Base-by-base conservation (phyloP, 2,329 filamentous ascomycete genomes). In the Rasamsonia emersonii region DNA sequence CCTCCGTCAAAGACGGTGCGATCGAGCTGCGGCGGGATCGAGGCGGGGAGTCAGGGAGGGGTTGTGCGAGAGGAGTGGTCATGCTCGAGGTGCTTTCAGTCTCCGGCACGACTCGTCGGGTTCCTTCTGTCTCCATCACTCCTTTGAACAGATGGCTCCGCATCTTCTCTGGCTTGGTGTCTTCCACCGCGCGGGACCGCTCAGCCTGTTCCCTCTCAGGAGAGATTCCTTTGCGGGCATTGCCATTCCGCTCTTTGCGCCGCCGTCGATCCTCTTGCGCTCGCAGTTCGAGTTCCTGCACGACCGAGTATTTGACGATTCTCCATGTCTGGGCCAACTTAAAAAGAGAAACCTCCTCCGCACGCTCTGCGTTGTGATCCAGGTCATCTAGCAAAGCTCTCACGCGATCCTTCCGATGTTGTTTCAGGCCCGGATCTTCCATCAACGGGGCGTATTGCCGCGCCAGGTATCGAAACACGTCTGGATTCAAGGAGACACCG, bases 271-370 rank as follows among this genome's bases (percentile, higher is more conserved):
- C 53, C 31, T 57, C 48, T 31, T 58, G 51, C 6, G 54, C 54
- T 43, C 59, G 61, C 24, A 45, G 38, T 35, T 56, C 56, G 17
- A 75, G 58, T 37, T 73, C 70, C 36, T 67, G 61, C 2, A 65
- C 47, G 32, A 74, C 58, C 16, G 66, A 62, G 34, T 64, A 60
- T 33, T 67, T 68, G 19, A 76, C 51, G 14, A 78, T 64, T 33
- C 65, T 67, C 74, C 74, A 79, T 13, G 71, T 72, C 40, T 77
- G 70, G 18, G 75, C 70, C 27, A 73, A 54, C 33, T 67, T 62
- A 41, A 68, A 59, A 39, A 68, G 54, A 23, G 65, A 64, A 19
- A 64, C 62, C 35, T 61, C 55, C 39, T 73, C 62, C 16, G 71
- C 71, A 41, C 68, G 62, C 27, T 63, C 56, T 4, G 70, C 69